phyloP scores from a whole-genome alignment of 2,329 filamentous ascomycete genomes.

The Clarireedia paspali region DNA sequence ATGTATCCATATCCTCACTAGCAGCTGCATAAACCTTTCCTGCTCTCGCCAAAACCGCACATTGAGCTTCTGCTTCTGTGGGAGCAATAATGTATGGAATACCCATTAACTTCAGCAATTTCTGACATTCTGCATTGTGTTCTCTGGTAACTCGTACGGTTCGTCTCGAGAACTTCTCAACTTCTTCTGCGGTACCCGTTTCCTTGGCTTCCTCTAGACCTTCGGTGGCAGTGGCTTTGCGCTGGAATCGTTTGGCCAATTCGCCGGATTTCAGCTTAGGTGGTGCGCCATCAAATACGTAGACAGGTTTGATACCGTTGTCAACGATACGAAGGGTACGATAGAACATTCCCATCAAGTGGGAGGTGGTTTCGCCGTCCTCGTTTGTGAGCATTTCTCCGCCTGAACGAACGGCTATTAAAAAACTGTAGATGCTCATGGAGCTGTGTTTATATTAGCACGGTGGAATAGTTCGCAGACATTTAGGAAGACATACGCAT shows the following conservation, averaged over 20 bases:
- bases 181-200: constrained; percentile 91
- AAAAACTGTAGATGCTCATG: constrained; percentile 98
- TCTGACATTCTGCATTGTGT: constrained; percentile 92
- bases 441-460: constrained; percentile 46
- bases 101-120: constrained; percentile 87
- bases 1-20: constrained; percentile 97
- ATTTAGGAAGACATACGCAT: constrained; percentile 41
- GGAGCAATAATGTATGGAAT: constrained; percentile 92
- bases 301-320: constrained; percentile 97
- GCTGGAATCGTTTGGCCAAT: constrained; percentile 89
- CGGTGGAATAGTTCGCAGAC: not conserved
- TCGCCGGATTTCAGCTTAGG: constrained; percentile 97
- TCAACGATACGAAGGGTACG: constrained; percentile 96
- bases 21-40: constrained; percentile 96
- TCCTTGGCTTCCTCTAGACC: constrained; percentile 93
- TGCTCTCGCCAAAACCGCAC: constrained; percentile 77
- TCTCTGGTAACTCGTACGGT: constrained; percentile 94
- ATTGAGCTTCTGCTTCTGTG: constrained; percentile 96
- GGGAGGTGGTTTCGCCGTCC: constrained; percentile 91
- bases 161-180: constrained; percentile 92
- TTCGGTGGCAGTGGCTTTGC: constrained; percentile 87
- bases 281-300: constrained; percentile 94
- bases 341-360: constrained; percentile 99
- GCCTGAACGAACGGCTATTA: constrained; percentile 93
- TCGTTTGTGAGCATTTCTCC: constrained; percentile 96